Evolutionary conservation across 345 rosid species (phyloP), one percentile per base, ranked within the genome.

Genomic region (Alliaria petiolata): DNA sequence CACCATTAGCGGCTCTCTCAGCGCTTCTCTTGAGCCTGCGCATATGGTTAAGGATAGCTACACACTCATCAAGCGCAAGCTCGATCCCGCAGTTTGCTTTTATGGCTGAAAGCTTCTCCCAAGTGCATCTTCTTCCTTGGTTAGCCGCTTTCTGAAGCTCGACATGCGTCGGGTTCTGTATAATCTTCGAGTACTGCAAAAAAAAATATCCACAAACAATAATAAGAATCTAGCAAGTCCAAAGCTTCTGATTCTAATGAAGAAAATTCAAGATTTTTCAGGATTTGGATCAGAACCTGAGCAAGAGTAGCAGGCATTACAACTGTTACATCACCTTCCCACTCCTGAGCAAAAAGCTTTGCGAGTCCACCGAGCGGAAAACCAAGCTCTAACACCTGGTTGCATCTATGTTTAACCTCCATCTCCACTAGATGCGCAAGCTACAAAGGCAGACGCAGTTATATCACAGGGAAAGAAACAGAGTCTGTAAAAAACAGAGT

Each of bases 271-370:
- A 62, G 65, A 8, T 22, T 59, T n/a, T 11, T n/a, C 2, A 2
- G 35, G 28, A 15, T 38, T 65, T 68, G 63, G 70, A 63, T 38
- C 16, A 4, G 36, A 82, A 95, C 99, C 99, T 95, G 99, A 78
- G 96, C 83, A 50, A 88, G 84, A 12, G 99, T 91, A 69, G 99
- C 96, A 35, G 99, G 96, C 95, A 91, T 89, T 55, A 95, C 98
- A 68, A 95, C 95, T 47, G 97, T 95, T 65, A 95, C 92, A 75
- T 95, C 99, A 5, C 99, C 99, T 76, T 95, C 99, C 99, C 99
- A 91, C 40, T 95, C 99, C 75, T 95, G 99, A 75, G 98, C 93
- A 80, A 89, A 91, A 46, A 95, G 86, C 85, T 79, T 89, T 28
- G 99, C 96, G 10, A 95, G 65, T 78, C 99, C 98, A 57, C 99